These are phyloP conservation scores for Aristolochia fimbriata DNA, from an alignment of 164 flowering plant genomes.

Conservation along the genomic window DNA sequence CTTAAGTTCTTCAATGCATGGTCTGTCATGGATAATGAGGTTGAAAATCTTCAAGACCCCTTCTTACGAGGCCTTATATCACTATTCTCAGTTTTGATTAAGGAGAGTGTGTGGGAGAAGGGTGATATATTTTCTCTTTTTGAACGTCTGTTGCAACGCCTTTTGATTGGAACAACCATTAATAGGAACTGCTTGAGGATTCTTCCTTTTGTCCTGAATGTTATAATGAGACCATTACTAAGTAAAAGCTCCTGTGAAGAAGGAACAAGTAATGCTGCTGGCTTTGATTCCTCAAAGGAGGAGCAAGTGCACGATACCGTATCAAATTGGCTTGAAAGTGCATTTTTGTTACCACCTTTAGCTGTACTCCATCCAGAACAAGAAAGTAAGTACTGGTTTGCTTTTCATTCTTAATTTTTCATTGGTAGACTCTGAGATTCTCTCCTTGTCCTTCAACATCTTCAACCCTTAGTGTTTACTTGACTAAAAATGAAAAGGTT, in stretches of 20 bases:
- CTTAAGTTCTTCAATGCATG: constrained; percentile 25
- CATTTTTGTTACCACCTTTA: constrained; percentile 50
- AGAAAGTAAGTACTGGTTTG: constrained; percentile 29
- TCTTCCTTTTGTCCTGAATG: constrained; percentile 46
- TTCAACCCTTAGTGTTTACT: too few relatives aligned
- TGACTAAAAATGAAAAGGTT: too few relatives aligned
- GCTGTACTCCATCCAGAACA: constrained; percentile 33
- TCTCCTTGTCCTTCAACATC: too few relatives aligned
- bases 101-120: constrained; percentile 44
- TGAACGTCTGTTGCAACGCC: constrained; percentile 32
- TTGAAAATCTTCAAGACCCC: constrained; percentile 56
- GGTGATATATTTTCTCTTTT: constrained; percentile 44
- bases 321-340: constrained; percentile 54
- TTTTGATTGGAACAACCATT: constrained; percentile 48
- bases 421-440: too few relatives aligned
- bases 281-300: constrained; percentile 21
- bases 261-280: constrained; percentile 15
- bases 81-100: constrained; percentile 34
- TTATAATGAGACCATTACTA: constrained; percentile 42
- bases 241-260: constrained; percentile 11
- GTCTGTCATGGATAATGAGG: constrained; percentile 34
- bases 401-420: neutral
- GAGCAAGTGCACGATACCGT: constrained; percentile 26
- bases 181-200: constrained; percentile 56
- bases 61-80: constrained; percentile 70